Evolutionary conservation across 805 yeast genomes (phyloP), one percentile per base, ranked within the genome.

Genomic region (Yamadazyma sp.): DNA sequence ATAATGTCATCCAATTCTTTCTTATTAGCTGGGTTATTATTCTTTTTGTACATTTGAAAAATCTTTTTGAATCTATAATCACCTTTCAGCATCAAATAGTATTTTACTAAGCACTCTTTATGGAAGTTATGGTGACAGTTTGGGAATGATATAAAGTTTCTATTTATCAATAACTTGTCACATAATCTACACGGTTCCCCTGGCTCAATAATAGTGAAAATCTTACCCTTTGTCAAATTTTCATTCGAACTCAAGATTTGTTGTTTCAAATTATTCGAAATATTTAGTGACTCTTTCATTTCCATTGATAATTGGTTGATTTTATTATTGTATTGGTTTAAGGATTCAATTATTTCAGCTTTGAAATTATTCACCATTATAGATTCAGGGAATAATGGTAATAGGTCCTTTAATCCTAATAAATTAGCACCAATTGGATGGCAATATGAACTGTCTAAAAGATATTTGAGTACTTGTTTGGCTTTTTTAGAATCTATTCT

Each of bases 51-150:
- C 35, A 68, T 72, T 38, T 77, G 78, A 37, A 85, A 74, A 21
- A 75, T 65, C 50, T 76, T 79, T 53, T 81, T 80, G 33, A 81
- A 69, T 25, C 77, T 70, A 53, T 80, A 81, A 45, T 86, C 87
- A 28, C 67, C 64, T 40, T 78, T 79, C 20, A 82, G 78, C 23
- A 68, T 65, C 34, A 82, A 52, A 22, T 83, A 75, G 24, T 64
- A 64, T 38, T 75, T 73, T 5, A 83, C 75, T n/a, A 87, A 57
- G 62, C 98, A 93, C 53, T 88, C 96, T 33, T 80, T 80, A 53
- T 93, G 98, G 60, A 86, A 84, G 4, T 86, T 77, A 55, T 93
- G 98, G 38, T 76, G 82, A 54, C 98, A 93, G 39, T 63, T 66
- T 0, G 96, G 96, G 52, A 86, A 93, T 4, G 80, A 77, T 35